Conservation (phyloP, 495 filamentous ascomycete genomes). For the Alectoria sarmentosa region DNA sequence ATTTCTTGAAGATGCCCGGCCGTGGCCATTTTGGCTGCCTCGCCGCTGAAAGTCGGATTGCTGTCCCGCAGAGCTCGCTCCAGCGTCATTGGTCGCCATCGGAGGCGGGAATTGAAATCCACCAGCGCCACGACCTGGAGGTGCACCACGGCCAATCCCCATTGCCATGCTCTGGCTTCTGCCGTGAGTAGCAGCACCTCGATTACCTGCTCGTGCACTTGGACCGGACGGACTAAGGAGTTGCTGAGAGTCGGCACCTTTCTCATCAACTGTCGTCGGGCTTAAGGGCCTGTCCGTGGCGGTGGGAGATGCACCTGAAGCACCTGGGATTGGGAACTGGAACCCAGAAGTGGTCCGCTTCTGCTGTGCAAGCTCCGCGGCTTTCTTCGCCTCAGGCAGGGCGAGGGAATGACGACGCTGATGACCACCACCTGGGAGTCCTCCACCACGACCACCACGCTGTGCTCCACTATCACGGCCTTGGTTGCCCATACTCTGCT, state of each 20-base stretch:
- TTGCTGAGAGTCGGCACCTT: conserved; percentile 29
- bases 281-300: conserved; percentile 40
- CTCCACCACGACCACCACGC: conserved; percentile 70
- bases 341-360: conserved; percentile 90
- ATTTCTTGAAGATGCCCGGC: conserved; percentile 75
- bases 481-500: conserved; percentile 50
- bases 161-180: conserved; percentile 67
- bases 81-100: conserved; percentile 45
- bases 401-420: conserved; percentile 92
- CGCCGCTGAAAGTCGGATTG: conserved; percentile 65
- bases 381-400: conserved; percentile 93
- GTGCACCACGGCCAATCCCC: conserved; percentile 47
- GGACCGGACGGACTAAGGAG: conserved; percentile 16
- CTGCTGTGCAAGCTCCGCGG: conserved; percentile 92
- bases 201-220: conserved; percentile 41
- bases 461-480: conserved; percentile 62
- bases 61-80: conserved; percentile 41
- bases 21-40: conserved; percentile 62
- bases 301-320: conserved; percentile 44
- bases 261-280: conserved; percentile 37
- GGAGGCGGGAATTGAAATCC: conserved; percentile 63
- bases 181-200: conserved; percentile 46
- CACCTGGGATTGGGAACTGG: conserved; percentile 83
- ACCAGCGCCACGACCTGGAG: conserved; percentile 51
- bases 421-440: conserved; percentile 68